These are phyloP conservation scores for Eustoma russellianum DNA, from an alignment of 257 asterid genomes.

Conservation along the genomic window DNA sequence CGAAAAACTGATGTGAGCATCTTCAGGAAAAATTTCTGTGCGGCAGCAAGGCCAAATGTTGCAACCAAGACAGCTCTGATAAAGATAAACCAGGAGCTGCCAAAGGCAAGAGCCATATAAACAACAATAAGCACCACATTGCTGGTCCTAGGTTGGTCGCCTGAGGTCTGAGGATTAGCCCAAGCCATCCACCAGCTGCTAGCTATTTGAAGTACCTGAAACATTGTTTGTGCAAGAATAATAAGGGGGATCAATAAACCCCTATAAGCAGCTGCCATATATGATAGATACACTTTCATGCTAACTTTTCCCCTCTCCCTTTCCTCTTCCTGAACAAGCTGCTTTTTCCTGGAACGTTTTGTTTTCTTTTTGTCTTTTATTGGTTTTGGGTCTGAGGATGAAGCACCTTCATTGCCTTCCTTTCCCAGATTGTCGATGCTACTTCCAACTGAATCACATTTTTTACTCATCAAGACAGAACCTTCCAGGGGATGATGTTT, in stretches of 20 bases:
- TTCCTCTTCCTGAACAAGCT: slow-evolving; percentile 99
- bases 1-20: slow-evolving; percentile 73
- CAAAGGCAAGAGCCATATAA: slow-evolving; percentile 94
- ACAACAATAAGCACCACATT: slow-evolving; percentile 68
- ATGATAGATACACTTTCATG: slow-evolving; percentile 91
- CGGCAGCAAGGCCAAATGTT: slow-evolving; percentile 94
- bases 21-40: slow-evolving; percentile 73
- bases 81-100: slow-evolving; percentile 91
- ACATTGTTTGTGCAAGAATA: slow-evolving; percentile 77
- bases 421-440: slow-evolving; percentile 42
- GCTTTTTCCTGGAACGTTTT: slow-evolving; percentile 76
- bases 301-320: slow-evolving; percentile 91
- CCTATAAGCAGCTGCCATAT: slow-evolving; percentile 94
- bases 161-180: slow-evolving; percentile 97
- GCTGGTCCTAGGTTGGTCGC: slow-evolving; percentile 65
- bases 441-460: slow-evolving; percentile 44
- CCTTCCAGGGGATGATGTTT: slow-evolving; percentile 41
- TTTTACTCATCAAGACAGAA: slow-evolving; percentile 41
- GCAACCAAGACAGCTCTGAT: slow-evolving; percentile 93
- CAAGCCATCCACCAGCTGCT: slow-evolving; percentile 99
- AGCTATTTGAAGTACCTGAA: slow-evolving; percentile 96
- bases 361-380: slow-evolving; percentile 88
- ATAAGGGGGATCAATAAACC: slow-evolving; percentile 83
- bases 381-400: slow-evolving; percentile 64
- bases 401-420: slow-evolving; percentile 52